Evolutionary conservation across 2,329 filamentous ascomycete species (phyloP), one percentile per base, ranked within the genome.

Genomic region (Fusarium pseudocircinatum): DNA sequence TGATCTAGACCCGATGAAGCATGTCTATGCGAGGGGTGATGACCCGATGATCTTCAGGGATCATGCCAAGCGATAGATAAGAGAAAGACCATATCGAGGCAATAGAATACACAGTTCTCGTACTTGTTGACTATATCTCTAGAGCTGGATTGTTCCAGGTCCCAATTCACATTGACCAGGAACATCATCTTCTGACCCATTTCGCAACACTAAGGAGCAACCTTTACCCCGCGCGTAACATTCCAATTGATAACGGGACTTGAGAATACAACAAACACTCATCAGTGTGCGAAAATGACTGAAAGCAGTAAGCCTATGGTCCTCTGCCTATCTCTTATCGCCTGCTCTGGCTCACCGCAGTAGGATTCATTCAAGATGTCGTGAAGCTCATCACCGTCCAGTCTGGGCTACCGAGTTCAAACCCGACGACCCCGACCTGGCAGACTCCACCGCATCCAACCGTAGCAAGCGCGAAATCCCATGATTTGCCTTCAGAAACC

Each of bases 401-500:
- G 3, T 60, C 69, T 5, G 63, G 57, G 37, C 43, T 74, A 4
- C 72, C 71, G 4, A 67, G 64, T 20, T 22, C 46, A 15, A 60
- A 49, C 12, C 72, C 72, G 12, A 75, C 64, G 1, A 30, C 43
- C 5, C 54, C 71, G 14, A 54, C 57, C 22, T 75, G 71, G 73
- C 71, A 75, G 42, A 43, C 47, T 15, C 69, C 74, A 2, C 36
- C 70, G 4, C 71, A 75, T 18, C 78, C 78, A 13, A 75, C 75
- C 6, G 43, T 73, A 8, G 73, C 79, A 0, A 74, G 54, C 36
- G 78, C 75, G 42, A 76, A 77, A 34, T 68, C 79, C 7, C 6
- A 47, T 3, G 22, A 10, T 8, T 60, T 80, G 7, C 70, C 77
- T 6, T 8, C 26, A 2, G 57, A 49, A 7, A 67, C 73, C 4